Conservation (phyloP, 2,329 filamentous ascomycete genomes). For the Apiospora malaysiana region DNA sequence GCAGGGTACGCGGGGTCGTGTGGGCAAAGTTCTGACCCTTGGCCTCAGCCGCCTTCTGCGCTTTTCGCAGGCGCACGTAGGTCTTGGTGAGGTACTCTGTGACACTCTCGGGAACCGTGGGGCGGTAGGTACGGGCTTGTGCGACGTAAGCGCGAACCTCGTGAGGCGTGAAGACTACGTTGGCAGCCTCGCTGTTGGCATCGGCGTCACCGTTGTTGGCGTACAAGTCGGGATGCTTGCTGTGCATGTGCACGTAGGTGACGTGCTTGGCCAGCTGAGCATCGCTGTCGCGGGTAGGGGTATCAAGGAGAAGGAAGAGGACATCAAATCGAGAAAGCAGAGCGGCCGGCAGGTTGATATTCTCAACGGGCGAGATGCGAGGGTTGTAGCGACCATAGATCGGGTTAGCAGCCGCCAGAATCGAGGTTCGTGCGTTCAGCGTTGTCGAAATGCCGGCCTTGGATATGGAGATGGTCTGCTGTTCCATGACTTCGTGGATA, state of each 20-base stretch:
- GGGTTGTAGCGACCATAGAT: conserved; percentile 98
- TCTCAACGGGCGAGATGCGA: conserved; percentile 94
- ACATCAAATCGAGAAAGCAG: conserved; percentile 97
- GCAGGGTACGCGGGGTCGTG: conserved; percentile 89
- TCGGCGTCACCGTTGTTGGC: conserved; percentile 45
- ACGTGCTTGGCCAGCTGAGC: conserved; percentile 96
- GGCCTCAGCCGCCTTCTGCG: conserved; percentile 89
- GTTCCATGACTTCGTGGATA: conserved; percentile 89
- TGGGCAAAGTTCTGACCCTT: conserved; percentile 92
- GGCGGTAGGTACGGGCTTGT: conserved; percentile 86
- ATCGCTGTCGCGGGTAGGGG: conserved; percentile 85
- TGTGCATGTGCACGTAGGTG: conserved; percentile 96
- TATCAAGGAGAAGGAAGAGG: conserved; percentile 95
- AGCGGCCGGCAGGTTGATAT: conserved; percentile 98
- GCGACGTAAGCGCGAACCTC: conserved; percentile 97
- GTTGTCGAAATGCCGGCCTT: conserved; percentile 76
- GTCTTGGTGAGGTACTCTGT: conserved; percentile 97
- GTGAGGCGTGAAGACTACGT: conserved; percentile 84
- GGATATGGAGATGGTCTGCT: conserved; percentile 85
- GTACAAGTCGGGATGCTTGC: conserved; percentile 81
- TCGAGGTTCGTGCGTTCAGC: conserved; percentile 93
- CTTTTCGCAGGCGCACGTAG: conserved; percentile 91
- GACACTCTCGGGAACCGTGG: conserved; percentile 81
- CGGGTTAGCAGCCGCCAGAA: conserved; percentile 94
- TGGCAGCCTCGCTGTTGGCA: conserved; percentile 38